Evolutionary conservation across 140 eudicot species (phyloP), one percentile per base, ranked within the genome.

Genomic region (Erigeron philadelphicus): DNA sequence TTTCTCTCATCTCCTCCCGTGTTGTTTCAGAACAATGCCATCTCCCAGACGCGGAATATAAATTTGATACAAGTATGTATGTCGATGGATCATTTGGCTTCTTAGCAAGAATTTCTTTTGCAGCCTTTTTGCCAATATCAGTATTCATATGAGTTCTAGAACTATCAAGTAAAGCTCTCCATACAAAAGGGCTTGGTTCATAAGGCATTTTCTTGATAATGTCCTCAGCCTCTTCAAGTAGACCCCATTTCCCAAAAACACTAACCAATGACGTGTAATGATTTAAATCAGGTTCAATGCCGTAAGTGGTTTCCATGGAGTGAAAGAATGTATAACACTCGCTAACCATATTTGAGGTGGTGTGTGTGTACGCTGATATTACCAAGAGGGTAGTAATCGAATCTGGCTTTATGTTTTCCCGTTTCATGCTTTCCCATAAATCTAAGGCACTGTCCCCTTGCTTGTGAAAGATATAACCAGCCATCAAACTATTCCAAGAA

Each of bases 161-260:
- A 57, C 87, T 73, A 70, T 87, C 89, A 50, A 93, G 97, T 74
- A 93, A 75, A 61, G 95, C 86, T 65, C 83, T 81, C 98, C 96
- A 89, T 42, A 93, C 85, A 15, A 79, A 83, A 55, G 83, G 58
- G 44, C 81, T 75, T 7, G 95, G 95, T 72, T 86, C 87, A 49
- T 78, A 83, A 8, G 97, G 87, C 87, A 93, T 86, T 42, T 71
- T 72, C 9, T 65, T 16, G 48, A 87, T 80, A 16, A 81, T 55
- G 54, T 83, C 79, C 74, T 93, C 97, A 17, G 98, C 95, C 69
- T 89, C 90, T 66, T 89, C 79, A 53, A 93, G 81, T 53, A 76
- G 80, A 72, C 87, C 97, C 98, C 98, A 87, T 50, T 55, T 57
- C 16, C 98, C 96, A 40, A 87, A 85, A 66, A 93, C 95, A 57